Evolutionary conservation across 2,329 filamentous ascomycete species (phyloP).

Genomic region (Orbilia javanica): DNA sequence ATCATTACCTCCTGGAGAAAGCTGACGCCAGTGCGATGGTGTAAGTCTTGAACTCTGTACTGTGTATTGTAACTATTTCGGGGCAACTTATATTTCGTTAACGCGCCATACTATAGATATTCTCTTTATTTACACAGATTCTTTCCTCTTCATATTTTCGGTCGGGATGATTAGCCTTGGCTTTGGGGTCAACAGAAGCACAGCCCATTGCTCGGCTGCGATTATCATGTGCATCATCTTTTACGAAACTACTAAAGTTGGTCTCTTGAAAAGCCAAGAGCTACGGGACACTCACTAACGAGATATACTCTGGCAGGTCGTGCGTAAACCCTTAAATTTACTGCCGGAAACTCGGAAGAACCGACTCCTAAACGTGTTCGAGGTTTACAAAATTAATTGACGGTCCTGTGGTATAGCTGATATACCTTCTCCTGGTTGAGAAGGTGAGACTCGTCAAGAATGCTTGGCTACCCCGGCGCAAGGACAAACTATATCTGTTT

Average conservation of each 20-base stretch:
- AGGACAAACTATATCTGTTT: slow-evolving; percentile 72
- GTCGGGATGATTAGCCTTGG: slow-evolving; percentile 71
- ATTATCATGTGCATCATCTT: slow-evolving; percentile 73
- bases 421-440: slow-evolving; percentile 74
- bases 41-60: slow-evolving; percentile 2
- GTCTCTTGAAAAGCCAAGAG: neutral
- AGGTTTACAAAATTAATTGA: neutral
- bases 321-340: slow-evolving; percentile 59
- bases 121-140: slow-evolving; percentile 72
- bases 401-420: slow-evolving; percentile 66
- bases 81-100: neutral
- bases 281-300: neutral
- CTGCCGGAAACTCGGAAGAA: neutral
- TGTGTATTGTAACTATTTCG: neutral
- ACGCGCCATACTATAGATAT: slow-evolving; percentile 68
- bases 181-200: slow-evolving; percentile 70
- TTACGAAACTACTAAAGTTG: slow-evolving; percentile 74
- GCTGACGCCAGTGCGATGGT: slow-evolving; percentile 37
- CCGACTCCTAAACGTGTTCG: neutral
- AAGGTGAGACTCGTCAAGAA: slow-evolving; percentile 72
- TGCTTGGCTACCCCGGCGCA: slow-evolving; percentile 67
- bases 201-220: slow-evolving; percentile 70
- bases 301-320: slow-evolving; percentile 4
- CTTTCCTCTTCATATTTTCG: slow-evolving; percentile 71
- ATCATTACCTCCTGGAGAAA: slow-evolving; percentile 33